Evolutionary conservation across 768 basidiomycete species (phyloP), one percentile per base, ranked within the genome.

Genomic region (Lactarius sp.): DNA sequence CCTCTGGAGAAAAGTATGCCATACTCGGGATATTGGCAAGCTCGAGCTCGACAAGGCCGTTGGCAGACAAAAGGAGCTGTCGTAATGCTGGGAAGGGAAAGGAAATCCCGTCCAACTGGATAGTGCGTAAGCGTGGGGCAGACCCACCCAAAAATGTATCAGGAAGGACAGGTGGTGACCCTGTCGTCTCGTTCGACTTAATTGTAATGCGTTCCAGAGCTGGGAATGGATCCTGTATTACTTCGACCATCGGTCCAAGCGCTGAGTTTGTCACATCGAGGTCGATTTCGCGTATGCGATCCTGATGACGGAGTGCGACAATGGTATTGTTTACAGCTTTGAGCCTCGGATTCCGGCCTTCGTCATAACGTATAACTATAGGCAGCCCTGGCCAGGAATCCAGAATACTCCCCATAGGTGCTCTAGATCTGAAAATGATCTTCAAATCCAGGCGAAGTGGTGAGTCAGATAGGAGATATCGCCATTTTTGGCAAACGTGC

Each of bases 101-200:
- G 7, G 41, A 31, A 2, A 62, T 12, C 7, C 42, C 22, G 0
- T 10, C 2, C 18, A 56, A 4, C 6, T 27, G 10, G 37, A 62
- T 22, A 13, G 34, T 31, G 13, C 6, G 20, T 18, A 62, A 12
- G 34, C 10, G 33, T n/a, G 55, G 61, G 10, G 61, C 39, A 33
- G 55, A 56, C 37, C 39, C 55, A n/a, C 61, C 50, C 16, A 56
- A 20, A 33, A 51, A 56, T 18, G 4, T 10, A 4, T 2, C 18
- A 36, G 41, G 41, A 6, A 62, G 13, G 50, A 71, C 9, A 1
- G 0, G 47, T 79, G 72, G 61, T 81, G 81, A 1, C 65, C 59
- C 20, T 71, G 70, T 16, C 79, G 70, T 0, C 80, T 58, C 2
- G 67, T 39, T 33, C 66, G 20, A 80, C 71, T 51, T 76, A 64